Evolutionary conservation across 208 protist species (phyloP).

Genomic region (Wallacemonas sp.): DNA sequence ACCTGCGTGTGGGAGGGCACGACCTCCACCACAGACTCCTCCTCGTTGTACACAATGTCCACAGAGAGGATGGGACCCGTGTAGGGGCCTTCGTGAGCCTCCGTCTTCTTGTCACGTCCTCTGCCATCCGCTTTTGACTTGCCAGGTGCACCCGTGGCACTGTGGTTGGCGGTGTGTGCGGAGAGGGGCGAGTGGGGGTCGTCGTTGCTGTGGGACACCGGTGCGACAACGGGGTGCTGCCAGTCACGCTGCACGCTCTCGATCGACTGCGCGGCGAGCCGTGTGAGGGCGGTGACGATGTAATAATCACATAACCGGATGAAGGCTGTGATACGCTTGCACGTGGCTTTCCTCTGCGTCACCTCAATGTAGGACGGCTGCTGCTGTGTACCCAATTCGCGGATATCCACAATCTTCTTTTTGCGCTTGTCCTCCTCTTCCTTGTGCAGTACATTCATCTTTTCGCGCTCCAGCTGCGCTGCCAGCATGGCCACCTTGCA

Average conservation of each 20-base stretch:
- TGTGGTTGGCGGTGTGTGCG: background rate
- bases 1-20: slow-evolving; percentile 70
- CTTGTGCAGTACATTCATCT: slow-evolving; percentile 57
- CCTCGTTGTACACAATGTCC: slow-evolving; percentile 78
- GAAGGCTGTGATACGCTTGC: slow-evolving; percentile 91
- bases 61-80: slow-evolving; percentile 74
- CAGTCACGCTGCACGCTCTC: slow-evolving; percentile 69
- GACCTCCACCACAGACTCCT: slow-evolving; percentile 68
- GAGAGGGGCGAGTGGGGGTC: background rate
- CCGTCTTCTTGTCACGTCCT: slow-evolving; percentile 24
- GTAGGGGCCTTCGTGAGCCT: slow-evolving; percentile 24
- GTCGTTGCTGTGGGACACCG: background rate
- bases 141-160: background rate
- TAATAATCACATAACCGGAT: slow-evolving; percentile 95
- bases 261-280: slow-evolving; percentile 81
- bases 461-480: slow-evolving; percentile 81
- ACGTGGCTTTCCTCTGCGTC: slow-evolving; percentile 90
- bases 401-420: slow-evolving; percentile 78
- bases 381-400: slow-evolving; percentile 81
- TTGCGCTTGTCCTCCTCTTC: slow-evolving; percentile 75
- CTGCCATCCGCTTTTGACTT: slow-evolving; percentile 8
- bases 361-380: slow-evolving; percentile 93
- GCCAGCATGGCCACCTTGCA: slow-evolving; percentile 92
- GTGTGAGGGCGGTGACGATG: slow-evolving; percentile 89
- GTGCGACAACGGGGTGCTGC: slow-evolving; percentile 42